Conservation (phyloP, 495 filamentous ascomycete species). For the Penicillium steckii region DNA sequence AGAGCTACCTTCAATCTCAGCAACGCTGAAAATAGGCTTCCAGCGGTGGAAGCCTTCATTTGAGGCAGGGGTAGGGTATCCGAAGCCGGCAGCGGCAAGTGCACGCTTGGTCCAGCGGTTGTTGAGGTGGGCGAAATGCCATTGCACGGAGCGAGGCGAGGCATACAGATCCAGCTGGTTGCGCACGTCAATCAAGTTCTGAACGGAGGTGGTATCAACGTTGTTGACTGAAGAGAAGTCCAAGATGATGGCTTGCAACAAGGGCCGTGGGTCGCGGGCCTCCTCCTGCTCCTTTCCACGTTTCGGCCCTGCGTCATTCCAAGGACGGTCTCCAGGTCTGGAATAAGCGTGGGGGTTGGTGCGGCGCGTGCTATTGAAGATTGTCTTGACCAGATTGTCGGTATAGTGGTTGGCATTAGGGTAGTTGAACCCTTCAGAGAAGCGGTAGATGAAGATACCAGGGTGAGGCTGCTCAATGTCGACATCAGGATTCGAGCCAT, state of each 20-base stretch:
- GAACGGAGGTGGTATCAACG: conserved; percentile 90
- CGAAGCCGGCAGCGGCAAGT: conserved; percentile 89
- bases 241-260: conserved; percentile 87
- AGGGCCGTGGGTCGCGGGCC: conserved; percentile 55
- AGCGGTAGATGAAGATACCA: conserved; percentile 96
- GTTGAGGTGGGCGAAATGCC: conserved; percentile 93
- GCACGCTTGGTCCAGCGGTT: conserved; percentile 98
- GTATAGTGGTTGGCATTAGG: conserved; percentile 92
- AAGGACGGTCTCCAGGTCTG: conserved; percentile 80
- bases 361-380: conserved; percentile 74
- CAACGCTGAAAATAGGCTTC: conserved; percentile 95
- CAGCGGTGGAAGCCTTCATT: conserved; percentile 63
- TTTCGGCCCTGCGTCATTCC: conserved; percentile 89
- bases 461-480: conserved; percentile 79
- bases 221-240: conserved; percentile 97
- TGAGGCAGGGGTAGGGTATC: conserved; percentile 70
- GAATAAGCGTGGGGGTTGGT: conserved; percentile 66
- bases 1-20: conserved; percentile 74
- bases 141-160: conserved; percentile 81
- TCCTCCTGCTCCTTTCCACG: conserved; percentile 46
- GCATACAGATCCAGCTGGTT: conserved; percentile 94
- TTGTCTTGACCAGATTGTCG: conserved; percentile 70
- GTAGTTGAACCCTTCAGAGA: conserved; percentile 96
- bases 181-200: conserved; percentile 94
- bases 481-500: conserved; percentile 88